phyloP scores from a whole-genome alignment of 208 protist species.

The Leishmania turanica region DNA sequence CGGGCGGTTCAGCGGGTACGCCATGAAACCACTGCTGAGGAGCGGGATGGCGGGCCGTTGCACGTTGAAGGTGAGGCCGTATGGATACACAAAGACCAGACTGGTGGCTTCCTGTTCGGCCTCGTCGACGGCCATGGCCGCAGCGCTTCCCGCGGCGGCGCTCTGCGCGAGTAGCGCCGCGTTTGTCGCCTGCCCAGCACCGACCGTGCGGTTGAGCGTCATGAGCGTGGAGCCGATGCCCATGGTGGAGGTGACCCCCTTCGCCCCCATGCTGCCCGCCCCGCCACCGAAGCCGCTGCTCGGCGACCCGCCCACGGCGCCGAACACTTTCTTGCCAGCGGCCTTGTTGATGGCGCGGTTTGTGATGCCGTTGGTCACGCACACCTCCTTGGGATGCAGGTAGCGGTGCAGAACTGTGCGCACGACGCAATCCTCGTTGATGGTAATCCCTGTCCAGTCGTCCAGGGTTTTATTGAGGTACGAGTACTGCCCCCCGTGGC shows the following conservation, averaged over 20 bases:
- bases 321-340: constrained; percentile 85
- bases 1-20: constrained; percentile 95
- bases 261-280: constrained; percentile 5
- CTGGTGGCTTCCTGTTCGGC: constrained; percentile 47
- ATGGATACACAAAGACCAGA: constrained; percentile 95
- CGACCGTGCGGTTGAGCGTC: constrained; percentile 71
- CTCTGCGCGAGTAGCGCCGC: constrained; percentile 20
- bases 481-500: constrained; percentile 86
- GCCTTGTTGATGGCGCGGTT: constrained; percentile 95
- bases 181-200: constrained; percentile 32
- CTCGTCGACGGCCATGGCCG: constrained; percentile 23
- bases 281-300: neutral
- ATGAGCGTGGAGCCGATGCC: constrained; percentile 36
- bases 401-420: constrained; percentile 96
- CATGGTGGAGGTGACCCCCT: constrained; percentile 24
- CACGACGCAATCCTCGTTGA: constrained; percentile 96
- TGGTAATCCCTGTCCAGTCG: constrained; percentile 91
- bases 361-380: constrained; percentile 93
- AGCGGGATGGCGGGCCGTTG: constrained; percentile 93
- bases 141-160: neutral
- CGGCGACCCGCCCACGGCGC: constrained; percentile 22
- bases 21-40: constrained; percentile 94
- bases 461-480: constrained; percentile 82
- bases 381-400: constrained; percentile 96
- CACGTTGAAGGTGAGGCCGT: constrained; percentile 95